These are phyloP conservation scores for Nematodospora valgi DNA, from an alignment of 805 yeast species.

Conservation along the genomic window DNA sequence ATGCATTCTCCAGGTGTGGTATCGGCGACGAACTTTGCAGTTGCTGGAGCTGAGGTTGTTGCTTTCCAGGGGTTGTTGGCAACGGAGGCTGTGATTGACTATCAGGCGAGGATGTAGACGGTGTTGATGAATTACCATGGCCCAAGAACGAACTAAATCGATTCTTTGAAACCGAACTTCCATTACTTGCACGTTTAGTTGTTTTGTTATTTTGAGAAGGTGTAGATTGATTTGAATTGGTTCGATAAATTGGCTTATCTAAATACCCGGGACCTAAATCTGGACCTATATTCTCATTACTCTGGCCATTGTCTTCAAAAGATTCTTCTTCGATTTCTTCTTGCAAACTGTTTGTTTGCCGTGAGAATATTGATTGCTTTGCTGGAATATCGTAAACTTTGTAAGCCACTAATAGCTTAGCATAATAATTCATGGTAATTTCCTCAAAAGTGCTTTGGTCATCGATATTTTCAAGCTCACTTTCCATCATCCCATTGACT, in stretches of 20 bases:
- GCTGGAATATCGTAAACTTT: constrained; percentile 25
- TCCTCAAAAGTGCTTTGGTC: constrained; percentile 19
- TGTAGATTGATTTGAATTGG: constrained; percentile 6
- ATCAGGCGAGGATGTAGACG: constrained; percentile 1
- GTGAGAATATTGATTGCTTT: neutral
- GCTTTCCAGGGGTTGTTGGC: neutral
- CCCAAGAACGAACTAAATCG: constrained; percentile 5
- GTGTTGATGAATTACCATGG: no score
- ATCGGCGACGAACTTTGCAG: constrained; percentile 1
- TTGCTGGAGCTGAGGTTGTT: constrained; percentile 2
- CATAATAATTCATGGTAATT: constrained; percentile 24
- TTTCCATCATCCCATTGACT: constrained; percentile 26
- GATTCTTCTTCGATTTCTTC: constrained; percentile 10
- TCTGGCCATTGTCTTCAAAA: neutral
- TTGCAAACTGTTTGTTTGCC: neutral
- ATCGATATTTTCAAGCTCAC: constrained; percentile 8
- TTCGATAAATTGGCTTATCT: constrained; percentile 5
- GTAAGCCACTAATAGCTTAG: constrained; percentile 30
- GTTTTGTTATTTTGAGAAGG: constrained; percentile 4
- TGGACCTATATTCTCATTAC: neutral
- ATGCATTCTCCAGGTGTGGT: constrained; percentile 1
- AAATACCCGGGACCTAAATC: constrained; percentile 1
- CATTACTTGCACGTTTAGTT: neutral
- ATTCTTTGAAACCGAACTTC: constrained; percentile 2
- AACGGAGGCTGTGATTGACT: neutral